Conservation (phyloP, 163 green algal genomes). For the Chloromonas sp. region DNA sequence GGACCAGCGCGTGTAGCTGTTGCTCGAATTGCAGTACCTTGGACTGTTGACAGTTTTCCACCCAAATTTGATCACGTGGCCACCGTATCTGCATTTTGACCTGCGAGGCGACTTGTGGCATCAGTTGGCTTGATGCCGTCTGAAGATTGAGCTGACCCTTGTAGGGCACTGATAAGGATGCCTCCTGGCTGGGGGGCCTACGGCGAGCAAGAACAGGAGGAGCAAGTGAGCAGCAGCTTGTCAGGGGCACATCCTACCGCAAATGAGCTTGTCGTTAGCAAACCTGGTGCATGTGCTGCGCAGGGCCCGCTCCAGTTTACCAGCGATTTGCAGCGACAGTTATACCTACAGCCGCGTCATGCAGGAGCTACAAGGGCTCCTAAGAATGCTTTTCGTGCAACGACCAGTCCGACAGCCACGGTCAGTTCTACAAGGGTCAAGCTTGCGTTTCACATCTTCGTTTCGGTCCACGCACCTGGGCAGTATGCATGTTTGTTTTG, state of each 20-base stretch:
- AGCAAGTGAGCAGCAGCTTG: background rate
- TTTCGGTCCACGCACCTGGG: background rate
- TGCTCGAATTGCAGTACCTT: too few species aligned
- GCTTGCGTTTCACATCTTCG: background rate
- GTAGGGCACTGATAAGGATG: background rate
- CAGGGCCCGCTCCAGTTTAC: background rate
- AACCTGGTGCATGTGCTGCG: too few species aligned
- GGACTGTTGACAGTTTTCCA: too few species aligned
- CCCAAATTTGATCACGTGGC: too few species aligned
- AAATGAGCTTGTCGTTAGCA: too few species aligned
- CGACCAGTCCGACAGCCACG: background rate
- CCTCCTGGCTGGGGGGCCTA: background rate
- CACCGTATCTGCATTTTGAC: too few species aligned
- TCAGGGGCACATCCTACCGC: too few species aligned
- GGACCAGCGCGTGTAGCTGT: too few species aligned
- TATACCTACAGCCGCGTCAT: constrained; percentile 26
- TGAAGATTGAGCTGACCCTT: background rate
- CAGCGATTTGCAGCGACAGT: constrained; percentile 6
- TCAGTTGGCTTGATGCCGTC: too few species aligned
- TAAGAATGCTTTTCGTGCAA: constrained; percentile 23
- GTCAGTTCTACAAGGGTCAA: background rate
- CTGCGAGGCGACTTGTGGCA: too few species aligned
- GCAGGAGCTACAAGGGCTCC: constrained; percentile 9
- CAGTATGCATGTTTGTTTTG: too few species aligned
- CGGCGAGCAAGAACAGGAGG: background rate